Base-by-base conservation (phyloP, 106 monocot species). In the Acanthochlamys bracteata region DNA sequence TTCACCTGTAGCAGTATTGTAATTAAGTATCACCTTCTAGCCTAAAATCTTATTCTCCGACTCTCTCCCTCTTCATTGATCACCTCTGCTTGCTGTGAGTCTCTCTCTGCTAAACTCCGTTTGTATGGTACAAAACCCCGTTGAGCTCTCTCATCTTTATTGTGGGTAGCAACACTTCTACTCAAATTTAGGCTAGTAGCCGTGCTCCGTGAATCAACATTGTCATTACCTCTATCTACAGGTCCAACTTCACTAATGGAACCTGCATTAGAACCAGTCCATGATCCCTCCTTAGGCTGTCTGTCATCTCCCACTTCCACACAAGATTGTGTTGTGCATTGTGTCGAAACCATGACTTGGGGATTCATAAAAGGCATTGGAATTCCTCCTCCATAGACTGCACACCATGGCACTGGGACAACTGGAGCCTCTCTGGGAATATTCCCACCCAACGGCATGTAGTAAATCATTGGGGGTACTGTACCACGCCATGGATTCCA, bases 51-150 rank as follows among this genome's bases (percentile, higher is more conserved):
- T 43, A 65, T 51, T 61, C 47, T 62, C 40, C 57, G 61, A 19
- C 61, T 33, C 24, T 71, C 66, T 1, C 40, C 47, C 19, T 67
- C 70, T 43, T 71, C 74, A 3, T 9, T 21, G 2, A 24, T 25
- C 7, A 20, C 42, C 24, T 77, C 39, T 0, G 57, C 16, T 45
- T 80, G 60, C 55, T 60, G 42, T 7, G 23, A 19, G 57, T 80
- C 61, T 17, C 39, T 75, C 42, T 79, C 76, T 16, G 63, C 71
- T 3, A 46, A 59, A 33, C 83, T 75, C 49, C 75, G 75, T 55
- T 75, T 75, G 39, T 79, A 89, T 12, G 84, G 82, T n/a, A 85
- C 58, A 74, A 82, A 85, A 4, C 79, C 82, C 41, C 64, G 71
- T 3, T 14, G n/a, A 10, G 49, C 15, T 0, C 57, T 67, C 4